Conservation (phyloP, 2,329 filamentous ascomycete species). For the Elsinoe batatas region DNA sequence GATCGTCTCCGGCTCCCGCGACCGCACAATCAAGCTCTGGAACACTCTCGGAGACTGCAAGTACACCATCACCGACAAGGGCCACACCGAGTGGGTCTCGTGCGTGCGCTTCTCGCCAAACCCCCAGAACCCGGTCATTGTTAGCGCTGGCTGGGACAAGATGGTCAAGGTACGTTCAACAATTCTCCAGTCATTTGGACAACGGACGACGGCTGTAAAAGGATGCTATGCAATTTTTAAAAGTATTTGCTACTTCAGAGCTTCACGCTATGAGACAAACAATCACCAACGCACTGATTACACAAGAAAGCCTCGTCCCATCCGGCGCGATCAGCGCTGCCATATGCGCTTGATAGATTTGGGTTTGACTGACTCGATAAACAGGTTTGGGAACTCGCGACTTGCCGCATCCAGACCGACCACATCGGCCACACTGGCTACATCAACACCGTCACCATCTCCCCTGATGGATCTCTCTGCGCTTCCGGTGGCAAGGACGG, state of each 20-base stretch:
- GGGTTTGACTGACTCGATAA: slow-evolving; percentile 14
- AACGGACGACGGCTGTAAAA: slow-evolving; percentile 39
- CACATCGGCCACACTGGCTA: slow-evolving; percentile 99
- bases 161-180: slow-evolving; percentile 84
- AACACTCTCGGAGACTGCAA: slow-evolving; percentile 99
- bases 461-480: slow-evolving; percentile 96
- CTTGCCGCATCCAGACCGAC: slow-evolving; percentile 99
- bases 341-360: background rate
- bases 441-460: slow-evolving; percentile 99
- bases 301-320: background rate
- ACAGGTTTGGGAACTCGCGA: slow-evolving; percentile 98
- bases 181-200: slow-evolving; percentile 15
- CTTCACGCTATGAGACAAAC: slow-evolving; percentile 91
- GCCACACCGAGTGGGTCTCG: slow-evolving; percentile 98
- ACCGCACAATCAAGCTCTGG: slow-evolving; percentile 99
- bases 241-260: slow-evolving; percentile 99
- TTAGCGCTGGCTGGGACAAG: slow-evolving; percentile 98
- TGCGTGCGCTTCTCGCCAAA: slow-evolving; percentile 99
- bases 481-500: slow-evolving; percentile 99
- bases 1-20: slow-evolving; percentile 97
- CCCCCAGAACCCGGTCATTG: slow-evolving; percentile 99
- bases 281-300: slow-evolving; percentile 81
- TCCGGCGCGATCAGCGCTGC: slow-evolving; percentile 10
- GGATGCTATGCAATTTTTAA: slow-evolving; percentile 77
- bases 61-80: slow-evolving; percentile 99